phyloP scores from a whole-genome alignment of 345 rosid genomes.

The Gossypium rotundifolium region DNA sequence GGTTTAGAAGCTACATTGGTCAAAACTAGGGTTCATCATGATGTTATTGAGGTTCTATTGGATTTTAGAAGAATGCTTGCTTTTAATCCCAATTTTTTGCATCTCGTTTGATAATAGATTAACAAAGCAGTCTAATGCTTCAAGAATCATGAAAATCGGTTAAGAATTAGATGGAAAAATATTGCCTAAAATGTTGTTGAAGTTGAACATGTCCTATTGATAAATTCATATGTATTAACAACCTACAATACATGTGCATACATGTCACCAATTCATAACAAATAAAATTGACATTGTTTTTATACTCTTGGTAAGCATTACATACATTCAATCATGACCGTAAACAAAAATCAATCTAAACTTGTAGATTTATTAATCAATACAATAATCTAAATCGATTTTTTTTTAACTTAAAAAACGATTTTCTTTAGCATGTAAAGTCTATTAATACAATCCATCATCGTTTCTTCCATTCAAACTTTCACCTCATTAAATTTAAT shows the following conservation, averaged over 20 bases:
- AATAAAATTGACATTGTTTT: background rate
- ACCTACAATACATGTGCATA: background rate
- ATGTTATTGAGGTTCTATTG: conserved; percentile 21
- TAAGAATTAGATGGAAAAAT: background rate
- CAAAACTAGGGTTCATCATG: conserved; percentile 39
- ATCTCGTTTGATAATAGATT: background rate
- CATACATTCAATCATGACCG: background rate
- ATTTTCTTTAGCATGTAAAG: background rate
- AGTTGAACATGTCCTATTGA: conserved; percentile 9
- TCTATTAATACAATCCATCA: background rate
- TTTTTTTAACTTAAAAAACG: background rate
- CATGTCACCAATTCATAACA: background rate
- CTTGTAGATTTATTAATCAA: background rate
- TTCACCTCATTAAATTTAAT: background rate
- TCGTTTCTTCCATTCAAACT: background rate
- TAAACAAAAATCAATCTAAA: background rate
- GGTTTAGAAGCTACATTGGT: conserved; percentile 41
- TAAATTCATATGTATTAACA: background rate
- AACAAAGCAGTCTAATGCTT: background rate
- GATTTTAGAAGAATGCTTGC: background rate
- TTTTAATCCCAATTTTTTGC: background rate
- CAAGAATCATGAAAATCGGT: background rate
- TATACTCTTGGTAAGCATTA: background rate
- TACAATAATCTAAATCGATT: background rate
- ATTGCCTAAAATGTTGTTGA: background rate